Percentiles rank a stretch among this genome's conserved stretches.
Conservation (phyloP, 108 stramenopile genomes). For the Mediolabrus comicus region DNA sequence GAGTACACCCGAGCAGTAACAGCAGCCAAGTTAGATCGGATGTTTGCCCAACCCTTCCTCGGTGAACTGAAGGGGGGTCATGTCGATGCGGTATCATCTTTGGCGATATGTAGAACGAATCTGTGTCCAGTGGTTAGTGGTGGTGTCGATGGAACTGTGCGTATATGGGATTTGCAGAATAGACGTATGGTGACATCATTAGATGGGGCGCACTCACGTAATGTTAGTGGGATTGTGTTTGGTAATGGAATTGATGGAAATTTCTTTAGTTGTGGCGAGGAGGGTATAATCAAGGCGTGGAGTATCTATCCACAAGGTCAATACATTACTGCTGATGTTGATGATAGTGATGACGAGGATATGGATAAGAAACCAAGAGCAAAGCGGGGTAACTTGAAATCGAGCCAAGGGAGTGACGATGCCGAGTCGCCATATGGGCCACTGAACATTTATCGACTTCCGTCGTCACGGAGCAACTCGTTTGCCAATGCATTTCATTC, state of each 20-base stretch:
- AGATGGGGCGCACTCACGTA: slow-evolving; percentile 70
- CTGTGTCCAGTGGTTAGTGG: slow-evolving; percentile 90
- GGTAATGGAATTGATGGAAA: slow-evolving; percentile 60
- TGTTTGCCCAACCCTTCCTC: slow-evolving; percentile 95
- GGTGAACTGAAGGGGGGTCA: slow-evolving; percentile 93
- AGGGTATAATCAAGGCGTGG: slow-evolving; percentile 57
- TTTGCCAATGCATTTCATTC: slow-evolving; percentile 67
- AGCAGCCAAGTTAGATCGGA: slow-evolving; percentile 95
- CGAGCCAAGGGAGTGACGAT: slow-evolving; percentile 7
- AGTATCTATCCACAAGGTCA: slow-evolving; percentile 6
- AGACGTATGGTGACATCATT: slow-evolving; percentile 75
- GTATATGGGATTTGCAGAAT: slow-evolving; percentile 93
- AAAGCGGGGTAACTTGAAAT: background rate
- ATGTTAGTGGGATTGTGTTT: slow-evolving; percentile 73
- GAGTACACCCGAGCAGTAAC: too few species aligned
- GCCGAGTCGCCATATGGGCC: slow-evolving; percentile 32
- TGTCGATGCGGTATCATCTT: slow-evolving; percentile 86
- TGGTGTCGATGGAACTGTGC: slow-evolving; percentile 90
- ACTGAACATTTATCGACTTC: slow-evolving; percentile 24
- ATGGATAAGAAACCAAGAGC: slow-evolving; percentile 19
- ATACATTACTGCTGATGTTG: slow-evolving; percentile 7
- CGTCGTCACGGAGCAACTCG: slow-evolving; percentile 2
- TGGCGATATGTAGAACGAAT: slow-evolving; percentile 70
- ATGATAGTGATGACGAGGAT: slow-evolving; percentile 15
- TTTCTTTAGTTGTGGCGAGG: slow-evolving; percentile 93